Base-by-base conservation (phyloP, 305 asterid species). In the Fraxinus xanthoxyloides region DNA sequence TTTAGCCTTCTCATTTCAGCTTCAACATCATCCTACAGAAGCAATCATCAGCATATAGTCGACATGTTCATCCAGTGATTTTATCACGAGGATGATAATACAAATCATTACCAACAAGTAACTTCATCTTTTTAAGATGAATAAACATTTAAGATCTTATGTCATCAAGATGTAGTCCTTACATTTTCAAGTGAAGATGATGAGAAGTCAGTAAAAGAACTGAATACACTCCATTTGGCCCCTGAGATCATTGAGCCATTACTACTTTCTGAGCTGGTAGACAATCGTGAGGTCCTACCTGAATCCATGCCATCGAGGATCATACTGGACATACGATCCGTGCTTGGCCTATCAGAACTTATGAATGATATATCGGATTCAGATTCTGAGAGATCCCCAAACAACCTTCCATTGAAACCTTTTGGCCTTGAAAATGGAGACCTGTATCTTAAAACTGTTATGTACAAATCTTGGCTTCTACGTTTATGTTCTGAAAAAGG, bases 1-100 rank as follows among this genome's bases (percentile, higher is more conserved):
- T 95, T 95, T 80, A 95, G 88, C 89, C 98, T 91, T 87, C 90
- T 92, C 99, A 95, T 95, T 84, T 95, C 99, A 9, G 90, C 84
- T 82, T 93, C 99, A 13, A 88, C 92, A 19, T 94, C 99, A 61
- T 95, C 99, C 98, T 95, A 88, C 65, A 79, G 21, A 67, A 30
- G 21, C 21, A 28, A 28, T 26, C 74, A 67, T 67, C 72, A 63
- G 32, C 24, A 63, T 61, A 31, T 61, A 61, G 6, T 61, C 31
- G 5, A 23, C 5, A 61, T 3, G 70, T 21, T 7, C 30, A 21
- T 23, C 72, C 72, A 61, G 69, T n/a, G 6, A 21, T 61, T 61
- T 23, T 23, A 2, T 23, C 72, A 61, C 3, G 17, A 8, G 72
- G 38, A 26, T 30, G n/a, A 30, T 30, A 26, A 28, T 67, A 30